Evolutionary conservation across 2,329 filamentous ascomycete genomes (phyloP), one percentile per base, ranked within the genome.

Genomic region (Cladosporium velox): DNA sequence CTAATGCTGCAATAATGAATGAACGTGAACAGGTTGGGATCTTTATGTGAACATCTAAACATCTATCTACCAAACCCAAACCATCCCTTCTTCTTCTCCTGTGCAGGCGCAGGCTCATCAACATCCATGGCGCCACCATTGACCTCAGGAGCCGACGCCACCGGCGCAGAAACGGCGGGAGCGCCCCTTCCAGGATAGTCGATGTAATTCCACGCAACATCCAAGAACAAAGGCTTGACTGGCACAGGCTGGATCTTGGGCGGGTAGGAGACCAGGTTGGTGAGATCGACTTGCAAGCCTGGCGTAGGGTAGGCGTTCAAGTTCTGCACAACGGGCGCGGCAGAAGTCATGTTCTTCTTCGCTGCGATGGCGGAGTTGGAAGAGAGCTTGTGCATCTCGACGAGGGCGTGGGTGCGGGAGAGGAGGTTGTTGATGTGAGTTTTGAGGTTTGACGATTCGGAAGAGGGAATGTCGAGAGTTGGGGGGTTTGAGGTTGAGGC

Each of bases 171-270:
- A 6, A 68, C 70, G 18, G 35, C 35, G 3, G 34, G 21, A n/a
- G 11, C 21, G 2, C 38, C 38, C 64, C 87, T 87, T 38, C 88
- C 88, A 0, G 93, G 93, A 75, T 99, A 99, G 59, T 92, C 88
- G 68, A 99, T 93, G 77, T 97, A 98, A 77, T 98, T 98, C 91
- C 92, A 99, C 11, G 95, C 95, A 8, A 97, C 90, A 75, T 99
- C 95, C 67, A 98, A 87, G 83, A 98, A 98, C 38, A 98, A 84
- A 32, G 95, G 95, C 82, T 99, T 99, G 62, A 97, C 90, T 0
- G 95, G 93, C 47, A 98, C 88, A 1, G 90, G 85, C 68, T 91
- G 88, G 70, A 97, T 81, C 75, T 88, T 91, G 1, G 94, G 93
- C 14, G 95, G 95, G 77, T 93, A 97, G 4, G 88, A 86, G 57